Evolutionary conservation across 352 stramenopile genomes (phyloP).

Genomic region (Thalassiosira exigua): DNA sequence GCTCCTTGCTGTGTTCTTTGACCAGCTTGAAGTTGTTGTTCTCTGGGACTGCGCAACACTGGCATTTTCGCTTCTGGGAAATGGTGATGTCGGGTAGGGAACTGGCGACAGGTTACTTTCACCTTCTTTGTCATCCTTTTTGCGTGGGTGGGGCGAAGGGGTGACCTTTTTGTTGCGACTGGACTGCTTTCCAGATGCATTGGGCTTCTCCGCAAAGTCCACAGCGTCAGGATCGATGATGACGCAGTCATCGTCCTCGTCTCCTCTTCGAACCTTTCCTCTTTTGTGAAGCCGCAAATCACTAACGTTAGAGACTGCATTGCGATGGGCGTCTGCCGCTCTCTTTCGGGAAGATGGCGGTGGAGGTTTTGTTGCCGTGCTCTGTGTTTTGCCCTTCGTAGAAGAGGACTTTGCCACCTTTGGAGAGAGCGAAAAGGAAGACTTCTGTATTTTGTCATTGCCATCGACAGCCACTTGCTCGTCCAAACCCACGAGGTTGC

Average conservation of each 20-base stretch:
- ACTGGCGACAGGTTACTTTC: background rate
- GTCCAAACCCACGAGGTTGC: conserved; percentile 52
- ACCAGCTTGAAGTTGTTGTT: conserved; percentile 14
- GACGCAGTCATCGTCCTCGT: conserved; percentile 32
- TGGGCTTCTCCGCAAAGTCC: conserved; percentile 1
- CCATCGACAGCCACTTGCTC: conserved; percentile 55
- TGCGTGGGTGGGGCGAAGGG: conserved; percentile 49
- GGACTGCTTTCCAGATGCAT: background rate
- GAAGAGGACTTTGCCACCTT: conserved; percentile 18
- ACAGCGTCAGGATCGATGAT: conserved; percentile 12
- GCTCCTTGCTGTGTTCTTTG: conserved; percentile 22
- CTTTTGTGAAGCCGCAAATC: conserved; percentile 50
- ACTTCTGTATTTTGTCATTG: conserved; percentile 53
- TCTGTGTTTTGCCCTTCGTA: conserved; percentile 29
- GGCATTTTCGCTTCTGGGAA: background rate
- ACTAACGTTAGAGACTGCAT: conserved; percentile 48
- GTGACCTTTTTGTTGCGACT: conserved; percentile 37
- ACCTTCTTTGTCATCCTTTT: background rate
- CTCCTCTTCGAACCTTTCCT: conserved; percentile 26
- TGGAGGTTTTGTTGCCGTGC: conserved; percentile 6
- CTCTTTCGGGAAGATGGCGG: conserved; percentile 16
- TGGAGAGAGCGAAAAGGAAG: conserved; percentile 47
- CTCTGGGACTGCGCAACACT: background rate
- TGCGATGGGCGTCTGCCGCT: conserved; percentile 33
- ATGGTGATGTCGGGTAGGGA: conserved; percentile 7